Conservation (phyloP, 2,329 filamentous ascomycete genomes). For the Epichloe gansuensis region DNA sequence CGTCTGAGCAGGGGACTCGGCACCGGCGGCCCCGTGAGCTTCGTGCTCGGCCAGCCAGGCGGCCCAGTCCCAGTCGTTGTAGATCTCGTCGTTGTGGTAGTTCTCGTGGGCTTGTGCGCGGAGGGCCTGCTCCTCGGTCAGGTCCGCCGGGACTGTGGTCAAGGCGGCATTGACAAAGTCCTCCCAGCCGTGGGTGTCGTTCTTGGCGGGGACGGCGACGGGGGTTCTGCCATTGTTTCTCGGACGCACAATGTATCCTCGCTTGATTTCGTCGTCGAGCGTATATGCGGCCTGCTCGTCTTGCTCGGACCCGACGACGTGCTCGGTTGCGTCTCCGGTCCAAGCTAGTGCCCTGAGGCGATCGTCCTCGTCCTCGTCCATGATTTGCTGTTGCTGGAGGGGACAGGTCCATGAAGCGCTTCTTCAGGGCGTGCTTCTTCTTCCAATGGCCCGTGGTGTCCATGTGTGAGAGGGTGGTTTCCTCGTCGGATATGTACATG, state of each 20-base stretch:
- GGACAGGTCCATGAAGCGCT: conserved; percentile 28
- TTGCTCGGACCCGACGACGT: neutral
- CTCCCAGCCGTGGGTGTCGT: conserved; percentile 15
- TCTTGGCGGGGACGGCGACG: conserved; percentile 6
- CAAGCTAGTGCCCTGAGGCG: conserved; percentile 23
- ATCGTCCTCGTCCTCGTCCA: conserved; percentile 23
- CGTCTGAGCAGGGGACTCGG: neutral
- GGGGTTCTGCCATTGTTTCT: conserved; percentile 4
- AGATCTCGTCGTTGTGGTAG: conserved; percentile 9
- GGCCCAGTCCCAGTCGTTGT: conserved; percentile 12
- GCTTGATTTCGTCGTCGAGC: conserved; percentile 22
- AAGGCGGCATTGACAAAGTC: conserved; percentile 16
- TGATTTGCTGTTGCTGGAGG: conserved; percentile 26
- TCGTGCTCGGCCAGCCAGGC: conserved; percentile 12
- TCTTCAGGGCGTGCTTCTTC: conserved; percentile 32
- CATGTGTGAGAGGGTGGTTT: conserved; percentile 19
- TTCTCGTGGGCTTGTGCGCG: conserved; percentile 13
- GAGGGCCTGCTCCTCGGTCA: conserved; percentile 14
- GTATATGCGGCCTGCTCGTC: conserved; percentile 6
- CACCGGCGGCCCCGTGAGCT: neutral
- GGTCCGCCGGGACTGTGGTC: conserved; percentile 11
- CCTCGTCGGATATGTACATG: conserved; percentile 39
- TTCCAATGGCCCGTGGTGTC: conserved; percentile 29
- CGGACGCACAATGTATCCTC: conserved; percentile 18
- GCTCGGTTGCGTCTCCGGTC: conserved; percentile 14